Evolutionary conservation across 352 stramenopile species (phyloP).

Genomic region (Pythium periplocum): DNA sequence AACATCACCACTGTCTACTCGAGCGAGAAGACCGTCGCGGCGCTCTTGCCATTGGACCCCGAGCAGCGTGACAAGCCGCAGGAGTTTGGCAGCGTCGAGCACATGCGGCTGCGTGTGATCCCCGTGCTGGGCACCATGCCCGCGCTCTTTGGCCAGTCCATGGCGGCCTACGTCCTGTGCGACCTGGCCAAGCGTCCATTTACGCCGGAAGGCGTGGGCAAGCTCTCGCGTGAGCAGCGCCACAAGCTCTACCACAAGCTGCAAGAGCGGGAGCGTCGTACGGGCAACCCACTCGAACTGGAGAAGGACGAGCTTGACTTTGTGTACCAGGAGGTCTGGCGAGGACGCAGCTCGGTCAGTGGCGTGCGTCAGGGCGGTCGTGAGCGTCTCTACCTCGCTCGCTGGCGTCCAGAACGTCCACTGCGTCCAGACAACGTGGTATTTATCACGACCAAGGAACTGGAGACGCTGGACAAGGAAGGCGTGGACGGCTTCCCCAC

Average conservation of each 20-base stretch:
- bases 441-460: constrained; percentile 80
- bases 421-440: constrained; percentile 83
- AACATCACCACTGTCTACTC: constrained; percentile 89
- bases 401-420: constrained; percentile 67
- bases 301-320: constrained; percentile 88
- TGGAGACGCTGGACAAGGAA: constrained; percentile 48
- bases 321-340: constrained; percentile 84
- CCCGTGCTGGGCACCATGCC: constrained; percentile 93
- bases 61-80: constrained; percentile 85
- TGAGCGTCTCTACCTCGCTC: constrained; percentile 77
- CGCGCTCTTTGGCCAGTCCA: constrained; percentile 96
- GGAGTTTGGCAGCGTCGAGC: constrained; percentile 95
- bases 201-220: constrained; percentile 53
- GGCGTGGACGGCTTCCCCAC: constrained; percentile 61
- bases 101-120: constrained; percentile 95
- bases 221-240: constrained; percentile 75
- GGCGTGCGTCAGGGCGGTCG: constrained; percentile 62
- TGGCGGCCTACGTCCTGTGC: constrained; percentile 93
- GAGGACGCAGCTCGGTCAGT: constrained; percentile 66
- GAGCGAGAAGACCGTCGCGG: constrained; percentile 95
- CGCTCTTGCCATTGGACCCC: constrained; percentile 92
- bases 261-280: constrained; percentile 63
- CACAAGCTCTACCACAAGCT: constrained; percentile 84
- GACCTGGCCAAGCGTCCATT: constrained; percentile 91
- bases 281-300: constrained; percentile 56